Percentiles rank a stretch among this genome's conserved stretches.
phyloP scores from a whole-genome alignment of 2,329 filamentous ascomycete species.

The Colletotrichum coccodes region DNA sequence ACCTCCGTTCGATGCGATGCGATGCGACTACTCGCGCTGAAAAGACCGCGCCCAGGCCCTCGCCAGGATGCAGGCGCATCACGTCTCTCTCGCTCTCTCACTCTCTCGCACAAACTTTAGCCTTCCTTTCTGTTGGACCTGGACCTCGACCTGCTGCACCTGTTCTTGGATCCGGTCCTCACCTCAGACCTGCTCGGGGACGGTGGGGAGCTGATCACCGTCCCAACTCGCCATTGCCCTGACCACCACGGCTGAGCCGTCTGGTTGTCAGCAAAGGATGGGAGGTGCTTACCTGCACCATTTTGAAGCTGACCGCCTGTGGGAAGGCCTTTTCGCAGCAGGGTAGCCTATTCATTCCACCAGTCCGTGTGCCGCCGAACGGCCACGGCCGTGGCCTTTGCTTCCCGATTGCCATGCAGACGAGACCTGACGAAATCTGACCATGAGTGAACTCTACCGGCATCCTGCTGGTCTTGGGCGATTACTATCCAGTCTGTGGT shows the following conservation, averaged over 20 bases:
- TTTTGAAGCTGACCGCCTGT: background rate
- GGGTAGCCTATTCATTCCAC: background rate
- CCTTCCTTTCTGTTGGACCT: background rate
- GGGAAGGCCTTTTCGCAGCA: background rate
- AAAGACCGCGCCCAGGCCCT: background rate
- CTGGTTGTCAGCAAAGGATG: background rate
- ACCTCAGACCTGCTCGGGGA: conserved; percentile 16
- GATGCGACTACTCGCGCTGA: conserved; percentile 4
- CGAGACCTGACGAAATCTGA: conserved; percentile 4
- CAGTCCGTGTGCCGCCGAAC: conserved; percentile 13
- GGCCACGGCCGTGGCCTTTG: background rate
- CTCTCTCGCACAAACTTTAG: background rate
- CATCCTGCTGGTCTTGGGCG: background rate
- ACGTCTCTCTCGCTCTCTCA: background rate
- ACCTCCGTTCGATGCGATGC: conserved; percentile 4
- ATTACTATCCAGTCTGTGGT: background rate
- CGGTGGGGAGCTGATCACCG: conserved; percentile 8
- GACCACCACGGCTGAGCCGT: conserved; percentile 10
- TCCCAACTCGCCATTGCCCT: conserved; percentile 8
- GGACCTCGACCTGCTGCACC: conserved; percentile 16
- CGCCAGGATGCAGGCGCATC: background rate
- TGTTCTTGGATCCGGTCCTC: conserved; percentile 22
- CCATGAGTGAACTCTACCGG: background rate
- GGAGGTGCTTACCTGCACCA: background rate
- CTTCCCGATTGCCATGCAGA: conserved; percentile 12